phyloP scores from a whole-genome alignment of 192 early-diverging fungal species.

The Linnemannia zychae region DNA sequence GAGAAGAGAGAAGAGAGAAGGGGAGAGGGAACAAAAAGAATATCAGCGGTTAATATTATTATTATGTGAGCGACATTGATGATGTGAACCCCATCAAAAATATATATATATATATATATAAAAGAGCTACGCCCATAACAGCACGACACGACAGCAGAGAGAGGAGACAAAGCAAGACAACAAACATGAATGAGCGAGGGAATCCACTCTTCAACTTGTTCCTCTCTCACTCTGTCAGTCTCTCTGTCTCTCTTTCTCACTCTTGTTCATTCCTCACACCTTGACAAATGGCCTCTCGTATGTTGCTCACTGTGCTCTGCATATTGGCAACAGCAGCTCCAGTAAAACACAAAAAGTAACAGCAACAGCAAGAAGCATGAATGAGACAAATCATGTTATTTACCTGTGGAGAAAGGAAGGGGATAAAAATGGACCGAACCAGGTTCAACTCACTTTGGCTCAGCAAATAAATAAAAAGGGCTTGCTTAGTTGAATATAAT shows the following conservation, averaged over 20 bases:
- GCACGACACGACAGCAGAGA: not conserved
- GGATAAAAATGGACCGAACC: constrained; percentile 1
- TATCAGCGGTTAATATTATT: constrained; percentile 19
- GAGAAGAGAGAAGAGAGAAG: constrained; percentile 14
- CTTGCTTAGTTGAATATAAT: constrained; percentile 8
- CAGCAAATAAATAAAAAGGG: not conserved
- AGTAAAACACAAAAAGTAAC: not conserved
- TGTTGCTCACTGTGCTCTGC: not conserved
- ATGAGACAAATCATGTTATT: not conserved
- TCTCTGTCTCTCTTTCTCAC: not conserved
- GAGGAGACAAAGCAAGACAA: not conserved
- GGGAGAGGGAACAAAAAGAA: constrained; percentile 24
- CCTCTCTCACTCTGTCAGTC: too few species aligned
- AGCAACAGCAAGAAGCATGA: not conserved
- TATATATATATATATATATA: not conserved
- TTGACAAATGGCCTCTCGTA: not conserved
- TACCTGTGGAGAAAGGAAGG: not conserved
- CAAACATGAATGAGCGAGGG: not conserved
- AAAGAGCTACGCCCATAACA: constrained; percentile 2
- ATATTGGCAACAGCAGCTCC: not conserved
- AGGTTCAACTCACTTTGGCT: constrained; percentile 1
- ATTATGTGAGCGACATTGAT: constrained; percentile 22
- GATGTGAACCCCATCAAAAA: constrained; percentile 5
- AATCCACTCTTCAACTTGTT: not conserved
- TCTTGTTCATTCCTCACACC: not conserved